Evolutionary conservation across 345 rosid genomes (phyloP).

Genomic region (Lepidium sativum): DNA sequence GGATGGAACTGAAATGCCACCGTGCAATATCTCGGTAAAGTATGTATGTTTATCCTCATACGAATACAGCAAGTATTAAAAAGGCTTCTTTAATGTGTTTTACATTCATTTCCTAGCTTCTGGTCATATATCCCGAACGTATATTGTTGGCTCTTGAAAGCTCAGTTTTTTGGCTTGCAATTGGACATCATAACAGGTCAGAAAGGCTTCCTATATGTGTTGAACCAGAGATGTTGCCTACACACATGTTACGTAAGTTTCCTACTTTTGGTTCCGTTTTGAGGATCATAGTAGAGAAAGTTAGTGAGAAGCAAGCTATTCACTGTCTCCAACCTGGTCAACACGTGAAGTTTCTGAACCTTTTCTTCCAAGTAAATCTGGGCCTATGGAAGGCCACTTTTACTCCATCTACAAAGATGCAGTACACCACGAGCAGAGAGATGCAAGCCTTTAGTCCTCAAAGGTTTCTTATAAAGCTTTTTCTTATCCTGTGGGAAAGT

Average conservation of each 20-base stretch:
- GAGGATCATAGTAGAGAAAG: constrained; percentile 16
- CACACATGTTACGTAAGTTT: constrained; percentile 3
- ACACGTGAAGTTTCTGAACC: constrained; percentile 22
- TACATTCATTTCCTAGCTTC: neutral
- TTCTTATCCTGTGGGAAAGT: neutral
- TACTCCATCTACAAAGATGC: constrained; percentile 25
- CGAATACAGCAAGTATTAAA: neutral
- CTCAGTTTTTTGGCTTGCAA: neutral
- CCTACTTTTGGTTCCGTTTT: constrained; percentile 28
- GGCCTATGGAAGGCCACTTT: constrained; percentile 21
- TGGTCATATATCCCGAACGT: neutral
- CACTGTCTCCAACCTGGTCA: constrained; percentile 24
- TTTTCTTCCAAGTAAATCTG: constrained; percentile 14
- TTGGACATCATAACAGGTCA: constrained; percentile 16
- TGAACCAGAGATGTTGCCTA: constrained; percentile 19
- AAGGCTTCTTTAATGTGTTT: neutral
- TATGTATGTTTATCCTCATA: neutral
- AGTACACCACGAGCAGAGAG: constrained; percentile 12
- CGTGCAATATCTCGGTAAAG: constrained; percentile 14
- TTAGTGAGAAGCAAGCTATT: constrained; percentile 12
- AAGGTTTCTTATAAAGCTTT: constrained; percentile 11
- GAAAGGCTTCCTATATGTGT: constrained; percentile 22
- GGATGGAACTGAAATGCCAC: constrained; percentile 26
- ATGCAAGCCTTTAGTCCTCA: constrained; percentile 3
- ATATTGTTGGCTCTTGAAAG: neutral